Base-by-base conservation (phyloP, 2,329 filamentous ascomycete species). In the Hawksworthiomyces lignivorus region DNA sequence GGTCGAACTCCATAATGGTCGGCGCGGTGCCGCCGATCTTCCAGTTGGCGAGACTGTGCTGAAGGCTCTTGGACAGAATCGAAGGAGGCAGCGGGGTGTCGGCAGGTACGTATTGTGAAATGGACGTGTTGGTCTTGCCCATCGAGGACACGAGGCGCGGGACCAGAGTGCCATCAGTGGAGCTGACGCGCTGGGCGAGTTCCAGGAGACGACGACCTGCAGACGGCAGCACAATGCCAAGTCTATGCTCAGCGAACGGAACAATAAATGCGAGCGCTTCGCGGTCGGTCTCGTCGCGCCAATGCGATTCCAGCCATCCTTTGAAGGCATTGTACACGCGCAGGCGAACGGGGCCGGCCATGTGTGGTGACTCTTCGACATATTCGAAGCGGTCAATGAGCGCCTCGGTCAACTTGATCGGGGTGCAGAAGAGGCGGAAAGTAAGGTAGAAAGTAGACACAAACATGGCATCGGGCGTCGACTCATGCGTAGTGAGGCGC, bases 251-350 rank as follows among this genome's bases (percentile, higher is more conserved):
- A 3, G 90, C 88, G 61, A 98, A 98, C 1, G 77, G 70, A 26
- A 83, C 71, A 48, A 98, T 94, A 36, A 84, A 68, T 1, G 74
- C 69, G 8, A 98, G 69, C 1, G 89, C 87, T 11, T 78, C 73
- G 40, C 77, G 76, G 58, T 98, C 92, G 10, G 81, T 80, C 45
- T 87, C 79, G 49, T 87, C 79, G 36, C 84, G 80, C 90, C 92
- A 98, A 62, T 98, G 88, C 7, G 85, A 92, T 65, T 97, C 92
- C 17, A 98, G 69, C 92, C 92, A 98, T 31, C 86, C 85, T 63
- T 98, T 98, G 72, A 98, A 87, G 43, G 88, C 82, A 58, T 98
- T 97, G 68, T 94, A 97, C 2, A 97, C 87, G 39, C 92, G 80
- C 36, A 98, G 69, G 38, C 89, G 81, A 18, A 97, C 90, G 0